Percentiles rank a stretch among this genome's conserved stretches.
Evolutionary conservation across 2,329 filamentous ascomycete genomes (phyloP).

Genomic region (Verticillium dahliae): DNA sequence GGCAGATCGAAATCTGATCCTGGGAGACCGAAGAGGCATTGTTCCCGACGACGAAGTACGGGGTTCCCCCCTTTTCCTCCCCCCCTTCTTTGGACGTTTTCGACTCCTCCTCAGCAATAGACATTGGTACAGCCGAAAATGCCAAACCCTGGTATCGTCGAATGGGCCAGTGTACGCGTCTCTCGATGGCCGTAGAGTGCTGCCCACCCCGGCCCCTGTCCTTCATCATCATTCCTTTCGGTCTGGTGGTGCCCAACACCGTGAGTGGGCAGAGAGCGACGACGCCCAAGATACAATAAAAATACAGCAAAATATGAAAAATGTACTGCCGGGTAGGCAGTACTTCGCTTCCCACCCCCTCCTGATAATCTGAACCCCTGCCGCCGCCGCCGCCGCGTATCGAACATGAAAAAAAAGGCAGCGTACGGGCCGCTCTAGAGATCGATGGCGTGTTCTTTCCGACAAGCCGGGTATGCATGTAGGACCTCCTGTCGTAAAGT

Average conservation of each 20-base stretch:
- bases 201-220: too few relatives aligned
- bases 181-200: background rate
- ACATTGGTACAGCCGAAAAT: background rate
- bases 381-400: background rate
- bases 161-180: background rate
- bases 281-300: background rate
- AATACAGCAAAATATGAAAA: background rate
- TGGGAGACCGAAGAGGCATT: background rate
- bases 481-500: background rate
- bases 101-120: background rate
- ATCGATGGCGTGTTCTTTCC: background rate
- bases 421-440: background rate
- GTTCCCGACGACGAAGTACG: background rate
- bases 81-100: too few relatives aligned
- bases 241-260: background rate
- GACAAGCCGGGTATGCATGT: background rate
- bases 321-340: too few relatives aligned
- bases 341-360: too few relatives aligned
- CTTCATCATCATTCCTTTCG: too few relatives aligned
- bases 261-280: background rate
- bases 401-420: background rate
- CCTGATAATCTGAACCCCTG: background rate
- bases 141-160: background rate
- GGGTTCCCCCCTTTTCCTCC: background rate
- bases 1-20: too few relatives aligned